These are phyloP conservation scores for Fusarium transvaalense DNA, from an alignment of 2,329 filamentous ascomycete genomes.

Conservation along the genomic window DNA sequence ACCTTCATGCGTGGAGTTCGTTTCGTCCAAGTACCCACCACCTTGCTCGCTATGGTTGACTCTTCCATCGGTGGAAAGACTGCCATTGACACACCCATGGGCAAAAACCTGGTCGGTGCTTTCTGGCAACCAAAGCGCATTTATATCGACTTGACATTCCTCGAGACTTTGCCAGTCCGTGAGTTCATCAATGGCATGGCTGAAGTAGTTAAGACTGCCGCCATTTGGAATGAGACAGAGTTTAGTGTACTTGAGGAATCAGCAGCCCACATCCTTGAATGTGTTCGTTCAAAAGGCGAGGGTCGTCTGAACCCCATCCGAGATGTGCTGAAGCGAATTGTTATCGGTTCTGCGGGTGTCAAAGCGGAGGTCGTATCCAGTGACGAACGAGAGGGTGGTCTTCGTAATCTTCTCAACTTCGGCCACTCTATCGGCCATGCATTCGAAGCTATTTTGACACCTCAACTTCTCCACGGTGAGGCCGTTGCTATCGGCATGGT, in stretches of 20 bases:
- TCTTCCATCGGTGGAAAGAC: constrained; percentile 99
- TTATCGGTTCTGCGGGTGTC: constrained; percentile 89
- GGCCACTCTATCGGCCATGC: constrained; percentile 98
- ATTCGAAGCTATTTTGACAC: constrained; percentile 93
- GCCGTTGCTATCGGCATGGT: constrained; percentile 98
- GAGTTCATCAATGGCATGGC: constrained; percentile 99
- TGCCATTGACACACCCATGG: constrained; percentile 94
- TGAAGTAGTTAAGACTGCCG: constrained; percentile 96
- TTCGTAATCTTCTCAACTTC: constrained; percentile 96
- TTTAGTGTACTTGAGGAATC: constrained; percentile 88
- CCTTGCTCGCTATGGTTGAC: constrained; percentile 95
- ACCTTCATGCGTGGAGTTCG: constrained; percentile 98
- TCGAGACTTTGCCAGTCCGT: constrained; percentile 88
- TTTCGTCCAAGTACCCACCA: constrained; percentile 97
- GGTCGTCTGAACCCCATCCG: constrained; percentile 78
- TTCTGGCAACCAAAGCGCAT: constrained; percentile 97
- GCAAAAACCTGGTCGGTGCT: constrained; percentile 94
- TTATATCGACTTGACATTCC: constrained; percentile 92
- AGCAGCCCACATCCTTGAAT: constrained; percentile 76
- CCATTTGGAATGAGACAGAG: constrained; percentile 92
- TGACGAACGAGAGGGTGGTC: constrained; percentile 92
- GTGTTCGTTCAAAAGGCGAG: constrained; percentile 53
- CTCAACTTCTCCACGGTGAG: constrained; percentile 95
- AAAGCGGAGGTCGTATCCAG: constrained; percentile 95
- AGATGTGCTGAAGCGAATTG: constrained; percentile 79